phyloP scores from a whole-genome alignment of 306 rosid species.

The Vigna angularis region DNA sequence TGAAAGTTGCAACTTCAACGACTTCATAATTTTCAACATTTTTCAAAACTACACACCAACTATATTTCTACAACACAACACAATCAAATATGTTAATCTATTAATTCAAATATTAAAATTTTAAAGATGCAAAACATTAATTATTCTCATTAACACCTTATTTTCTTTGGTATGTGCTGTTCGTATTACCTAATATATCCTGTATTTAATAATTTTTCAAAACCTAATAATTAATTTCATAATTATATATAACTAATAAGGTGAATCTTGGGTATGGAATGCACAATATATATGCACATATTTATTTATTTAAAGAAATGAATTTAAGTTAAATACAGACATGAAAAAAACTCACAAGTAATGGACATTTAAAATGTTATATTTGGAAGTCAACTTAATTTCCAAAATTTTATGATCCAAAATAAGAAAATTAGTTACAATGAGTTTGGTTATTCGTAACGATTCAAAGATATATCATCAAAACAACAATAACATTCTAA shows the following conservation, averaged over 20 bases:
- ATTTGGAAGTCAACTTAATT: not conserved
- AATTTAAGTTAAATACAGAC: not conserved
- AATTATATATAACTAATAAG: not conserved
- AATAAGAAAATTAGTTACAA: not conserved
- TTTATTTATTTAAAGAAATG: not conserved
- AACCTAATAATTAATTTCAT: not conserved
- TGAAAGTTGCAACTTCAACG: not conserved
- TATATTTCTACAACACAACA: not conserved
- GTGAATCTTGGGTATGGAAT: not conserved
- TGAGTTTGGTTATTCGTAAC: not conserved
- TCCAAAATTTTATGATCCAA: not conserved
- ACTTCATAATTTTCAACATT: not conserved
- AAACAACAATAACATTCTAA: too few species aligned
- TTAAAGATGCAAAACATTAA: not conserved
- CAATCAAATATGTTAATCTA: not conserved
- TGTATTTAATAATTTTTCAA: not conserved
- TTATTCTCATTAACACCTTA: not conserved
- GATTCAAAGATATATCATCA: too few species aligned
- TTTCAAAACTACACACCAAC: not conserved
- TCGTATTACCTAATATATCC: not conserved
- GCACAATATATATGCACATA: too few species aligned
- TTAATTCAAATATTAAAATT: not conserved
- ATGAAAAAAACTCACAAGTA: not conserved
- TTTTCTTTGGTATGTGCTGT: conserved; percentile 17
- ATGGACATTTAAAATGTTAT: not conserved